Conservation (phyloP, 2,329 filamentous ascomycete species). For the Macrophomina tecta region DNA sequence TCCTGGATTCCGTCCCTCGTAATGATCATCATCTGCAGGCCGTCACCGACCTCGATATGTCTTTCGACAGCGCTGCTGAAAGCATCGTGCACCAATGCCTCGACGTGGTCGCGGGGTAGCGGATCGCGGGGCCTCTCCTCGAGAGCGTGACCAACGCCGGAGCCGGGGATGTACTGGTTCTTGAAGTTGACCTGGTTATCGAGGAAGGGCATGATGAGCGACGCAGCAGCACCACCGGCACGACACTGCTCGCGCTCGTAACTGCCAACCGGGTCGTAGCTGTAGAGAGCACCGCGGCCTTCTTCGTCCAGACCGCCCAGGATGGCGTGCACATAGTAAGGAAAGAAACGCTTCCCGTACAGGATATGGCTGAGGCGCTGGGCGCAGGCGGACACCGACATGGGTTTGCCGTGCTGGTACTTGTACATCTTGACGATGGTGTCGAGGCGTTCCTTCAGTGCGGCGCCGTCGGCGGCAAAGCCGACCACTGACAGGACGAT, state of each 20-base stretch:
- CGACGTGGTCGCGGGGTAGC: conserved; percentile 74
- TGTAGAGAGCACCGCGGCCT: conserved; percentile 91
- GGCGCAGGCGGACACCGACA: conserved; percentile 92
- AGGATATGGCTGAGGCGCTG: conserved; percentile 94
- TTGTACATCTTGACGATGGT: conserved; percentile 98
- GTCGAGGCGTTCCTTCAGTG: conserved; percentile 91
- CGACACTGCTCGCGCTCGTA: conserved; percentile 98
- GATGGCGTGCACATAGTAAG: conserved; percentile 96
- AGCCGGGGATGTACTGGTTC: conserved; percentile 93
- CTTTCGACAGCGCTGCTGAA: conserved; percentile 98
- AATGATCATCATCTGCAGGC: conserved; percentile 92
- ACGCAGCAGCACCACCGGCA: conserved; percentile 88
- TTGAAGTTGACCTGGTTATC: conserved; percentile 99
- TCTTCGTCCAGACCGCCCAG: conserved; percentile 93
- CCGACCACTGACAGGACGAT: conserved; percentile 94
- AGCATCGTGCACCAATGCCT: conserved; percentile 91
- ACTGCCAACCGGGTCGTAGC: conserved; percentile 95
- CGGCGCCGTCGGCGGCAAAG: conserved; percentile 92
- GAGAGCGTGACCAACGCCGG: conserved; percentile 81
- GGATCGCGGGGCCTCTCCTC: conserved; percentile 72
- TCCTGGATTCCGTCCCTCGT: conserved; percentile 89
- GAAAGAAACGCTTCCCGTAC: conserved; percentile 98
- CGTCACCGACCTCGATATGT: conserved; percentile 98
- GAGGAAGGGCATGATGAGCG: conserved; percentile 97
- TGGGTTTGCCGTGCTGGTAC: conserved; percentile 96